phyloP scores from a whole-genome alignment of 345 rosid species.

The Rhodomyrtus tomentosa region DNA sequence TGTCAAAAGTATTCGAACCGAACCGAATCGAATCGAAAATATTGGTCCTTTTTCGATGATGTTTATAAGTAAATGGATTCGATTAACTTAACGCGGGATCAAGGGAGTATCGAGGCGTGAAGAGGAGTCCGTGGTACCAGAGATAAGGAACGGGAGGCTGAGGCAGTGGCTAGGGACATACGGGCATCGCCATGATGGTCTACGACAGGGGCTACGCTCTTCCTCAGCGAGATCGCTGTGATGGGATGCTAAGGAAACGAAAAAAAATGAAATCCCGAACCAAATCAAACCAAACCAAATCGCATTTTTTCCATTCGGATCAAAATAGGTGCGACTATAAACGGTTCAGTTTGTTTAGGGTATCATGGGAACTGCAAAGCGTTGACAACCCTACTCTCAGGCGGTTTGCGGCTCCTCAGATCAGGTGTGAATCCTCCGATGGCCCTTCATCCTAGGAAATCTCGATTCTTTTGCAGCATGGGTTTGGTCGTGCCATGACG shows the following conservation, averaged over 20 bases:
- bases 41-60: no score
- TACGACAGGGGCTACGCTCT: slow-evolving; percentile 16
- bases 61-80: no score
- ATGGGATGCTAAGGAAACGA: background rate
- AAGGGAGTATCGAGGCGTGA: slow-evolving; percentile 23
- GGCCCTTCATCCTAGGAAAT: background rate
- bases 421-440: no score
- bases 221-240: background rate
- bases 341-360: no score
- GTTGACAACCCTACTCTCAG: background rate
- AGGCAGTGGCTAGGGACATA: slow-evolving; percentile 19
- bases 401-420: background rate
- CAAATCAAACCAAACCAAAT: no score
- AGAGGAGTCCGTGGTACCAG: slow-evolving; percentile 27
- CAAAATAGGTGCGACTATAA: no score
- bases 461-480: background rate
- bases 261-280: no score
- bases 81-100: background rate
- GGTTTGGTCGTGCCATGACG: background rate
- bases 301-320: no score
- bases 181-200: slow-evolving; percentile 16
- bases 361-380: no score
- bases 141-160: slow-evolving; percentile 17
- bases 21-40: no score
- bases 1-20: no score